Conservation (phyloP, 2,329 filamentous ascomycete genomes). For the Phyllosticta citriasiana region DNA sequence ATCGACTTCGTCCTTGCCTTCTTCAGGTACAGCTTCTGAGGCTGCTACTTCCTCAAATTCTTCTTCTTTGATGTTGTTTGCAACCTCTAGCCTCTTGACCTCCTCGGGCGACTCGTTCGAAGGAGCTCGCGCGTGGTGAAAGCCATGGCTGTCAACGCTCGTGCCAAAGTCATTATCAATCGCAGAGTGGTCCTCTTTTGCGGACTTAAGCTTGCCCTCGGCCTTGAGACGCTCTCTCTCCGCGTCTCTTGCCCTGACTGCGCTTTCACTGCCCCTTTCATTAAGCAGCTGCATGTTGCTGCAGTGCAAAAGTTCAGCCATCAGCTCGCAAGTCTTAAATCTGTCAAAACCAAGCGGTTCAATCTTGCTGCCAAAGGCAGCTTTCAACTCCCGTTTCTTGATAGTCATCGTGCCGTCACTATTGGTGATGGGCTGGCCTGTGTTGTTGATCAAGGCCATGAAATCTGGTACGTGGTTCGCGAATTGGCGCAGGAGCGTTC, state of each 20-base stretch:
- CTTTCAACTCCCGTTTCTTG: slow-evolving; percentile 64
- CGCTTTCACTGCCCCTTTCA: slow-evolving; percentile 77
- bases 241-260: slow-evolving; percentile 67
- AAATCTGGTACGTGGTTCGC: slow-evolving; percentile 88
- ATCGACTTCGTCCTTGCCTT: slow-evolving; percentile 38
- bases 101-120: slow-evolving; percentile 50
- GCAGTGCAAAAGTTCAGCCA: slow-evolving; percentile 95
- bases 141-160: slow-evolving; percentile 42
- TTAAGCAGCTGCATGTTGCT: slow-evolving; percentile 98
- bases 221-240: slow-evolving; percentile 71
- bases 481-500: slow-evolving; percentile 79
- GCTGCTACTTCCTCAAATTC: slow-evolving; percentile 81
- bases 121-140: slow-evolving; percentile 39
- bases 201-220: slow-evolving; percentile 61
- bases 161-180: slow-evolving; percentile 42
- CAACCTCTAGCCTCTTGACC: slow-evolving; percentile 62
- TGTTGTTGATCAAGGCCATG: slow-evolving; percentile 78
- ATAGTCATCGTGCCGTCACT: slow-evolving; percentile 50
- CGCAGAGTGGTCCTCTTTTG: slow-evolving; percentile 41
- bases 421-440: slow-evolving; percentile 48
- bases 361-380: slow-evolving; percentile 82
- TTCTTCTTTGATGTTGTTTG: slow-evolving; percentile 77
- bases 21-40: slow-evolving; percentile 61
- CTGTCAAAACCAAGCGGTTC: slow-evolving; percentile 93
- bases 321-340: slow-evolving; percentile 97